Conservation (phyloP, 148 eudicot species). For the Amaranthus cruentus region DNA sequence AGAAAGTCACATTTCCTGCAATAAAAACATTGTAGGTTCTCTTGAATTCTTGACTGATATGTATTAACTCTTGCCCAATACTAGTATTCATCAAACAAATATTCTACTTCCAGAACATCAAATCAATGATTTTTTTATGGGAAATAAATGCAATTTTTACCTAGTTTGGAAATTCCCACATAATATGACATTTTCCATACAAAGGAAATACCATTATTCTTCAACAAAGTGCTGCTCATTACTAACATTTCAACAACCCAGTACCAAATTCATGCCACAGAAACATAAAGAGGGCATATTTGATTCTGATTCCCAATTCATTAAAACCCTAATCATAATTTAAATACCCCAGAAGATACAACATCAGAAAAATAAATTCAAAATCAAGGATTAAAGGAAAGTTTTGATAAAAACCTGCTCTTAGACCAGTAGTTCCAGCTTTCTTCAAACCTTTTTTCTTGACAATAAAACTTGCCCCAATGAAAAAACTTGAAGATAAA, state of each 20-base stretch:
- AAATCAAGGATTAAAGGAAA: neutral
- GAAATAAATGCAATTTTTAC: neutral
- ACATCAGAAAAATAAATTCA: neutral
- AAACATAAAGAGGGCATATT: neutral
- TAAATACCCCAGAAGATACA: neutral
- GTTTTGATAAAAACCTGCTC: slow-evolving; percentile 22
- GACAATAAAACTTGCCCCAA: slow-evolving; percentile 37
- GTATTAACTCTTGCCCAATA: neutral
- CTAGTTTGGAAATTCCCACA: neutral
- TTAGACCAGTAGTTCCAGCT: slow-evolving; percentile 30
- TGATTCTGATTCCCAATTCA: neutral
- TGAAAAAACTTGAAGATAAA: slow-evolving; percentile 34
- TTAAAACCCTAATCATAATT: slow-evolving; percentile 4
- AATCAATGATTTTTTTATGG: neutral
- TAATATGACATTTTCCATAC: neutral
- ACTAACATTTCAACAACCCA: neutral
- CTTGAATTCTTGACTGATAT: neutral
- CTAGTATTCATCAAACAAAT: neutral
- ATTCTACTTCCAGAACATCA: neutral
- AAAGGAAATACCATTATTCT: neutral
- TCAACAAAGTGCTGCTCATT: neutral
- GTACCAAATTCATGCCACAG: neutral
- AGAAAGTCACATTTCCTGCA: neutral
- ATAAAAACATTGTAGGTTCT: neutral
- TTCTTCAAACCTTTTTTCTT: slow-evolving; percentile 36